These are phyloP conservation scores for Rosa chinensis DNA, from an alignment of 306 rosid species.

Conservation along the genomic window DNA sequence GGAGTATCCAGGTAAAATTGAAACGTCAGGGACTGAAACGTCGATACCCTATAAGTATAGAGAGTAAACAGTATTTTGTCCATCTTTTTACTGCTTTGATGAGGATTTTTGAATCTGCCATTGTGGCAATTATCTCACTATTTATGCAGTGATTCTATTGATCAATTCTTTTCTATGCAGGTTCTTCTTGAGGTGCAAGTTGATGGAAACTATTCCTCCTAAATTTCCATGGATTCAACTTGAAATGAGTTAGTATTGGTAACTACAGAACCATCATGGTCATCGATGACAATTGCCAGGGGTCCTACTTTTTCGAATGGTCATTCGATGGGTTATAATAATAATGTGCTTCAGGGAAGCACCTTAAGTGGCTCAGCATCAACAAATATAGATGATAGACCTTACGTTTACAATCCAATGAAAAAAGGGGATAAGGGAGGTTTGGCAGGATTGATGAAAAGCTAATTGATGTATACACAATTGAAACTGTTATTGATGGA, in stretches of 20 bases:
- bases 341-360: conserved; percentile 55
- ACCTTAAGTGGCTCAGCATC: conserved; percentile 56
- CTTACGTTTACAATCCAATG: conserved; percentile 40
- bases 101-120: conserved; percentile 15
- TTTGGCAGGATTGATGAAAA: conserved; percentile 65
- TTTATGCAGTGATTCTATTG: conserved; percentile 26
- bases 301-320: conserved; percentile 89
- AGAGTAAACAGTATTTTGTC: neutral
- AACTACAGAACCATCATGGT: conserved; percentile 83
- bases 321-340: conserved; percentile 61
- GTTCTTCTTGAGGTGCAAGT: conserved; percentile 71
- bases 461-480: no score
- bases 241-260: conserved; percentile 90
- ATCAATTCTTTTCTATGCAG: conserved; percentile 50
- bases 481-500: no score
- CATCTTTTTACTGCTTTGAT: neutral
- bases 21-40: no score
- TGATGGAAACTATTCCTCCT: conserved; percentile 39
- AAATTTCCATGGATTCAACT: conserved; percentile 56
- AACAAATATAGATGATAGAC: conserved; percentile 60
- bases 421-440: conserved; percentile 72
- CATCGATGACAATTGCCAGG: conserved; percentile 82
- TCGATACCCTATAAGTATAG: no score
- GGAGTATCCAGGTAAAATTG: no score
- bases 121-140: conserved; percentile 23